phyloP scores from a whole-genome alignment of 805 yeast species.

The Starmerella apis region DNA sequence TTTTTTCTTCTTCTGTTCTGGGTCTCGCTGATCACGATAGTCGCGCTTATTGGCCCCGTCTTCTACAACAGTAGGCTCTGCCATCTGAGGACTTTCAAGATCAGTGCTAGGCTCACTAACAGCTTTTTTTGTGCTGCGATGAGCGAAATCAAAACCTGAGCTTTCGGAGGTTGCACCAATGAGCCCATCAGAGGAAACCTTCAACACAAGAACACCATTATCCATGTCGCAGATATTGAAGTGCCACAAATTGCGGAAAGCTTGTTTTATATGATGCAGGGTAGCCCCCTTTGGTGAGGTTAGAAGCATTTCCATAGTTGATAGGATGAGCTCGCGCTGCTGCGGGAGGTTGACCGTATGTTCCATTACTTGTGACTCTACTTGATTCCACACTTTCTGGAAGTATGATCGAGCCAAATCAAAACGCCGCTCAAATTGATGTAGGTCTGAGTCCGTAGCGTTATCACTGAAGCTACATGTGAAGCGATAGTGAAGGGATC shows the following conservation, averaged over 20 bases:
- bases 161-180: background rate
- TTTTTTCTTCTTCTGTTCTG: conserved; percentile 4
- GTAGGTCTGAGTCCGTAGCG: conserved; percentile 45
- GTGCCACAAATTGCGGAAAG: conserved; percentile 70
- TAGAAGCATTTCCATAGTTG: conserved; percentile 54
- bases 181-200: conserved; percentile 24
- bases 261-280: conserved; percentile 29
- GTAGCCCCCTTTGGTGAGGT: conserved; percentile 33
- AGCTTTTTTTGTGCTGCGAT: conserved; percentile 31
- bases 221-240: conserved; percentile 56
- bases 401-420: conserved; percentile 4
- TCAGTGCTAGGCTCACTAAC: background rate
- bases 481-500: conserved; percentile 49
- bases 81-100: background rate
- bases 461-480: conserved; percentile 61
- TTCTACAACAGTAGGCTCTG: background rate
- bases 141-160: conserved; percentile 52
- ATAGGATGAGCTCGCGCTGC: conserved; percentile 40
- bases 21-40: background rate
- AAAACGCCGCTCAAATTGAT: conserved; percentile 8
- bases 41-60: background rate
- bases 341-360: conserved; percentile 37
- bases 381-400: conserved; percentile 8
- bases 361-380: conserved; percentile 6
- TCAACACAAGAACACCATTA: conserved; percentile 41